These are phyloP conservation scores for Fraxinus dipetala DNA, from an alignment of 305 asterid genomes.

Conservation along the genomic window DNA sequence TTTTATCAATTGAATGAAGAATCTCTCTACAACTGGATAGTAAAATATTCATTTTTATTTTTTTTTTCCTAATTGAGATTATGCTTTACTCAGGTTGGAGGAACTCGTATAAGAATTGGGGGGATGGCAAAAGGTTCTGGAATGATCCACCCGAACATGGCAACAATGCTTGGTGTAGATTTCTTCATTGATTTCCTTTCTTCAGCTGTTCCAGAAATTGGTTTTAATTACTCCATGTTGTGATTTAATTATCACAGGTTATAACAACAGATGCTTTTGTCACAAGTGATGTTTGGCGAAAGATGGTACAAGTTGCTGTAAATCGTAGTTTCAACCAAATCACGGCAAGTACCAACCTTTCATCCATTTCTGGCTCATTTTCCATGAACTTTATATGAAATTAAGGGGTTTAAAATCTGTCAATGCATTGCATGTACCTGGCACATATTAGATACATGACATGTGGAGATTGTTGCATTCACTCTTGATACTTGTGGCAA, in stretches of 20 bases:
- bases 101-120: slow-evolving; percentile 61
- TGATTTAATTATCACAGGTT: slow-evolving; percentile 51
- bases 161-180: slow-evolving; percentile 92
- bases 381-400: slow-evolving; percentile 1
- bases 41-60: background rate
- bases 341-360: slow-evolving; percentile 55
- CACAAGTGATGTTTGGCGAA: slow-evolving; percentile 81
- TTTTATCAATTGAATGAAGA: slow-evolving; percentile 3
- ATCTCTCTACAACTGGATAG: background rate
- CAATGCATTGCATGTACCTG: slow-evolving; percentile 6
- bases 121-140: slow-evolving; percentile 99
- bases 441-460: background rate
- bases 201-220: slow-evolving; percentile 8
- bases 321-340: slow-evolving; percentile 94
- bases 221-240: slow-evolving; percentile 17
- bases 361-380: slow-evolving; percentile 10
- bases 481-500: background rate
- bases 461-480: background rate
- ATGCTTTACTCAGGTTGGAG: slow-evolving; percentile 59
- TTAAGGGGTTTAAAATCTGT: background rate
- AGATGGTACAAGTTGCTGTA: slow-evolving; percentile 85
- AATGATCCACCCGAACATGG: slow-evolving; percentile 99
- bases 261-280: slow-evolving; percentile 87
- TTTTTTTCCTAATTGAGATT: background rate
- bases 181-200: slow-evolving; percentile 14